These are phyloP conservation scores for Talaromyces ruber DNA, from an alignment of 495 filamentous ascomycete species.

Conservation along the genomic window DNA sequence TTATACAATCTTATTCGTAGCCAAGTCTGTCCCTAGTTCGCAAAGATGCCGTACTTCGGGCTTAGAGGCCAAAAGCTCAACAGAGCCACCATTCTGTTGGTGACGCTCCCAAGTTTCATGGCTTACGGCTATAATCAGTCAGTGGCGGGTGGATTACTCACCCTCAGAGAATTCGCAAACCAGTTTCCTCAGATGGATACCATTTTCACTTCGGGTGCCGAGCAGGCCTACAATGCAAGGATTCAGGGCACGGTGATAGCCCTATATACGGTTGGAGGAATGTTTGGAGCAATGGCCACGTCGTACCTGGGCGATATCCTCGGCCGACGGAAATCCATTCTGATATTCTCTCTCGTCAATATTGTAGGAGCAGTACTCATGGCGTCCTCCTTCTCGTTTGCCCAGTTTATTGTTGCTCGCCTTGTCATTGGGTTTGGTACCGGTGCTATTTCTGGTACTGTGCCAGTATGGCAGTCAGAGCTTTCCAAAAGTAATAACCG, in stretches of 20 bases:
- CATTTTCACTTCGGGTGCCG: too few species aligned
- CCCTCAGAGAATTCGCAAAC: slow-evolving; percentile 11
- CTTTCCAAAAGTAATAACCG: slow-evolving; percentile 48
- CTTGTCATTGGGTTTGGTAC: slow-evolving; percentile 55
- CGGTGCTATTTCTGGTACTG: slow-evolving; percentile 49
- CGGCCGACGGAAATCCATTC: slow-evolving; percentile 48
- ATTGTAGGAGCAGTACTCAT: slow-evolving; percentile 53
- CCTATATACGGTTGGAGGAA: slow-evolving; percentile 58
- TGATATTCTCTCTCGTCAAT: slow-evolving; percentile 45
- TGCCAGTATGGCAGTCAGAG: slow-evolving; percentile 59
- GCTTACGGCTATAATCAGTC: slow-evolving; percentile 17
- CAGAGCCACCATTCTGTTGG: slow-evolving; percentile 15
- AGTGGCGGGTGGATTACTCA: slow-evolving; percentile 16
- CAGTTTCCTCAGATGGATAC: slow-evolving; percentile 17
- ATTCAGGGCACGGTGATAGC: slow-evolving; percentile 45
- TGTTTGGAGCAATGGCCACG: slow-evolving; percentile 56
- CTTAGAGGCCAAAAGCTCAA: slow-evolving; percentile 20
- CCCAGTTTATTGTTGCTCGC: slow-evolving; percentile 58
- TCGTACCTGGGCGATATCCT: slow-evolving; percentile 49
- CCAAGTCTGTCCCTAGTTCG: too few species aligned
- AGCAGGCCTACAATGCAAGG: too few species aligned
- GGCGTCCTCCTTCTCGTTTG: slow-evolving; percentile 48
- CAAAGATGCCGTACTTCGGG: slow-evolving; percentile 12
- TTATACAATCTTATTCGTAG: too few species aligned
- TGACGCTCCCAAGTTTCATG: slow-evolving; percentile 19